Evolutionary conservation across 2,329 filamentous ascomycete species (phyloP).

Genomic region (Myriosclerotinia duriaeana): DNA sequence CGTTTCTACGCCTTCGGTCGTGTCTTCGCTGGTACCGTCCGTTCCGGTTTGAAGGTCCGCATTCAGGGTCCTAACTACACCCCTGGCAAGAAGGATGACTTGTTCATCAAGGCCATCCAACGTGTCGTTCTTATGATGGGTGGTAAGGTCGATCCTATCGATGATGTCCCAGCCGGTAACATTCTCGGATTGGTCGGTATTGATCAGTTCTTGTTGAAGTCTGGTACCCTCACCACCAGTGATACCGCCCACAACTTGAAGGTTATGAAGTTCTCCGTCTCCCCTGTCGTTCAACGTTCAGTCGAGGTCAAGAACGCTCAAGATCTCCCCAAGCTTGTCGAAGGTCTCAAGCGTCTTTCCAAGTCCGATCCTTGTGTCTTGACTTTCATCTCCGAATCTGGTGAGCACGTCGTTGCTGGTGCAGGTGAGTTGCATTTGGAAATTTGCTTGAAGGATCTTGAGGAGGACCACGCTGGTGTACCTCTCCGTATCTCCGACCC

Average conservation of each 20-base stretch:
- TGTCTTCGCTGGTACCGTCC: constrained; percentile 99
- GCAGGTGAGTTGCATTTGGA: constrained; percentile 99
- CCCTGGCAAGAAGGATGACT: constrained; percentile 97
- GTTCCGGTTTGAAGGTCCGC: constrained; percentile 97
- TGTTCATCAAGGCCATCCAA: constrained; percentile 99
- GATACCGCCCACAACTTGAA: constrained; percentile 99
- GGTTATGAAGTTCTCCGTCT: constrained; percentile 99
- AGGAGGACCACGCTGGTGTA: constrained; percentile 98
- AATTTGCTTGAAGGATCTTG: constrained; percentile 99
- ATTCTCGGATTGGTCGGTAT: constrained; percentile 99
- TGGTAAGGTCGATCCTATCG: constrained; percentile 97
- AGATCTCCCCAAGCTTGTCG: constrained; percentile 98
- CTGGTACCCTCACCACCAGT: constrained; percentile 95
- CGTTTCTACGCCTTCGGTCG: constrained; percentile 99
- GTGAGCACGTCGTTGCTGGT: constrained; percentile 98
- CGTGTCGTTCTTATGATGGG: constrained; percentile 99
- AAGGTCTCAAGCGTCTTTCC: constrained; percentile 99
- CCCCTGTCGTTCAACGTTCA: constrained; percentile 95
- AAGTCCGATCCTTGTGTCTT: constrained; percentile 99
- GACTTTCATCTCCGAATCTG: constrained; percentile 83
- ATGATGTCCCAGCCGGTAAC: constrained; percentile 99
- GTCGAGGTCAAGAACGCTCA: constrained; percentile 99
- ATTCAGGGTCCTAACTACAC: constrained; percentile 99
- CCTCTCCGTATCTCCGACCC: constrained; percentile 97
- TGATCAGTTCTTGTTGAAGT: constrained; percentile 99